phyloP scores from a whole-genome alignment of 192 early-diverging fungal genomes.

The Coemansia sp. region DNA sequence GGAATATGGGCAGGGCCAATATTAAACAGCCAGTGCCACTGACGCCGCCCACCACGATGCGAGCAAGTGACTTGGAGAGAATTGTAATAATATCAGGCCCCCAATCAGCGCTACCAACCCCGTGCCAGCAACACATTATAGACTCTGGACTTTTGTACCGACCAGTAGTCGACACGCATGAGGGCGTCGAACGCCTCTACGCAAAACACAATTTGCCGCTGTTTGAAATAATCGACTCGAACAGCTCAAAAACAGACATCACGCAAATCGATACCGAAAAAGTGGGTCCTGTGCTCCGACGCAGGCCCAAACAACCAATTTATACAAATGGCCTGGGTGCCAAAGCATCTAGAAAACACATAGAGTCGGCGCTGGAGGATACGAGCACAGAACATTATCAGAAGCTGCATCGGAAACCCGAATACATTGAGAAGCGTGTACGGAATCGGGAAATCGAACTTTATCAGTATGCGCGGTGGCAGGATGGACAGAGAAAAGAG shows the following conservation, averaged over 20 bases:
- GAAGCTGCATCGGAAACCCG: conserved; percentile 40
- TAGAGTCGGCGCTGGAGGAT: conserved; percentile 21
- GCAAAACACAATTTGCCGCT: conserved; percentile 30
- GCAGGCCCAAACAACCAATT: conserved; percentile 8
- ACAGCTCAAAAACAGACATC: not conserved
- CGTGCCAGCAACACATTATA: conserved; percentile 11
- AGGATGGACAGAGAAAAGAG: conserved; percentile 26
- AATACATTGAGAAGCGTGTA: conserved; percentile 47
- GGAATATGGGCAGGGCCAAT: not conserved
- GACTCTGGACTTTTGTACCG: conserved; percentile 12
- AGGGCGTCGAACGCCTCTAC: conserved; percentile 36
- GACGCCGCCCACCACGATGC: conserved; percentile 17
- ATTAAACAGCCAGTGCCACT: conserved; percentile 61
- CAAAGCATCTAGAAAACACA: not conserved
- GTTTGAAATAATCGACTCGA: conserved; percentile 27
- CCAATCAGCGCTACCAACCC: conserved; percentile 14
- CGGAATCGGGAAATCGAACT: conserved; percentile 52
- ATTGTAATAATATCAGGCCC: conserved; percentile 36
- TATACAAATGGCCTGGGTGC: no score
- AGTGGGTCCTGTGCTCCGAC: conserved; percentile 25
- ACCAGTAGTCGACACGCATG: conserved; percentile 34
- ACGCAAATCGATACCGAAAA: conserved; percentile 15
- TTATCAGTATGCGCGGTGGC: conserved; percentile 50
- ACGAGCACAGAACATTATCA: conserved; percentile 35
- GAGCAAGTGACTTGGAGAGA: conserved; percentile 26